These are phyloP conservation scores for Phytophthora ramorum DNA, from an alignment of 352 stramenopile species.

Conservation along the genomic window DNA sequence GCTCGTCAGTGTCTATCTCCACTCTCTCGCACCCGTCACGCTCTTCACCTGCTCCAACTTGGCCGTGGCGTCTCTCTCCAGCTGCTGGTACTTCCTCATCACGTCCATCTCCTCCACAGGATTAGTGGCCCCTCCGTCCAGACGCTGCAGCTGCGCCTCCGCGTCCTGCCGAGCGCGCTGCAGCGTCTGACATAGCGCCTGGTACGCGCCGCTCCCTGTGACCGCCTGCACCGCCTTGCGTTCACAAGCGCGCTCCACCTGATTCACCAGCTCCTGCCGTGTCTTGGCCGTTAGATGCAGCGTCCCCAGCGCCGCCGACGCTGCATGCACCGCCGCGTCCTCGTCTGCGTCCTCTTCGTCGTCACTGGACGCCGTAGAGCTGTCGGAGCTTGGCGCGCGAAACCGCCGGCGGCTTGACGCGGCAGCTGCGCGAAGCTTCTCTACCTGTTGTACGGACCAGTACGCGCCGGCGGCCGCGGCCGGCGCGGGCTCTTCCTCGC, in stretches of 20 bases:
- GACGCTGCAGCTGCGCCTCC: slow-evolving; percentile 45
- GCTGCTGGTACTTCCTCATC: slow-evolving; percentile 42
- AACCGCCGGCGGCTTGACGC: slow-evolving; percentile 24
- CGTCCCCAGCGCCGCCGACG: slow-evolving; percentile 24
- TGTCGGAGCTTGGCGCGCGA: slow-evolving; percentile 58
- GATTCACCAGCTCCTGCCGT: slow-evolving; percentile 64
- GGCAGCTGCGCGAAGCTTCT: slow-evolving; percentile 1
- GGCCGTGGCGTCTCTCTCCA: slow-evolving; percentile 40
- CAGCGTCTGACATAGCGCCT: slow-evolving; percentile 65
- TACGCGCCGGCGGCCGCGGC: slow-evolving; percentile 1
- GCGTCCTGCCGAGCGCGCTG: slow-evolving; percentile 62
- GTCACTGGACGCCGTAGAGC: slow-evolving; percentile 58
- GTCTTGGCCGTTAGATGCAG: slow-evolving; percentile 40
- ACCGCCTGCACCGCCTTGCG: slow-evolving; percentile 62
- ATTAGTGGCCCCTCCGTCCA: slow-evolving; percentile 12
- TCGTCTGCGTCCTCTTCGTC: slow-evolving; percentile 30
- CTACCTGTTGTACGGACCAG: slow-evolving; percentile 6
- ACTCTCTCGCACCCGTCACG: not conserved
- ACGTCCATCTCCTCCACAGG: slow-evolving; percentile 17
- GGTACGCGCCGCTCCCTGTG: slow-evolving; percentile 61
- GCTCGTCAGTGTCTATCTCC: not conserved
- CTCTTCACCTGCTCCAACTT: slow-evolving; percentile 48
- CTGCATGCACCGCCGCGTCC: slow-evolving; percentile 21
- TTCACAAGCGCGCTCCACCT: slow-evolving; percentile 72
- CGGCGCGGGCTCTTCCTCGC: slow-evolving; percentile 30